Conservation (phyloP, 2,329 filamentous ascomycete genomes). For the Cytospora leucostoma region DNA sequence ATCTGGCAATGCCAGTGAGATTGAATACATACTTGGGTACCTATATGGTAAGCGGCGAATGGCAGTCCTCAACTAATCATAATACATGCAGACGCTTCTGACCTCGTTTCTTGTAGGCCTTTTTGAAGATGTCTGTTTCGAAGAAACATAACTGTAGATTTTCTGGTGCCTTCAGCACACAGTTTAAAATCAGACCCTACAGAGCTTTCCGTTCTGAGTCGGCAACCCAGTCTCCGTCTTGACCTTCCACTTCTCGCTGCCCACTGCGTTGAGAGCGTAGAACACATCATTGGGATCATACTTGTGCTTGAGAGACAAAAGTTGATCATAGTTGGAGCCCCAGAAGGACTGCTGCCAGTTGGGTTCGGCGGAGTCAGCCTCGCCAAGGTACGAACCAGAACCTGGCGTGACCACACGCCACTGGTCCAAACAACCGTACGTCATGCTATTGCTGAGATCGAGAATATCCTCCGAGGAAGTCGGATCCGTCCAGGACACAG, state of each 20-base stretch:
- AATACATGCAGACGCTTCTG: no score
- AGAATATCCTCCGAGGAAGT: conserved; percentile 11
- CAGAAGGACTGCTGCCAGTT: conserved; percentile 41
- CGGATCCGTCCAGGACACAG: conserved; percentile 9
- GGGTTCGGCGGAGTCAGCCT: conserved; percentile 38
- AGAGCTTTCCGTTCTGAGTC: conserved; percentile 21
- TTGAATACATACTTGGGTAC: no score
- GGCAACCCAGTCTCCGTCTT: conserved; percentile 14
- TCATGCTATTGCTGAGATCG: conserved; percentile 28
- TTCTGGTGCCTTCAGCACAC: no score
- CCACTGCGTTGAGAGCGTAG: conserved; percentile 32
- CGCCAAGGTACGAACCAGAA: conserved; percentile 39
- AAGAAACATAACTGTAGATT: no score
- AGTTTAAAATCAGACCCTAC: not conserved
- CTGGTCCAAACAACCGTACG: conserved; percentile 38
- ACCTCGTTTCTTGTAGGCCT: no score
- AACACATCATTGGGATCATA: conserved; percentile 39
- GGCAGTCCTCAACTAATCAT: no score
- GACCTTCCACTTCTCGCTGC: conserved; percentile 31
- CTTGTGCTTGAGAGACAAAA: conserved; percentile 37
- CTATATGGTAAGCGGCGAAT: no score
- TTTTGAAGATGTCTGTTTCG: no score
- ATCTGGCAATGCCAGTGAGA: no score
- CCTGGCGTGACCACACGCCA: conserved; percentile 38
- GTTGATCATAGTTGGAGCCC: conserved; percentile 35